Evolutionary conservation across 768 basidiomycete species (phyloP).

Genomic region (Gloeostereum incarnatum): DNA sequence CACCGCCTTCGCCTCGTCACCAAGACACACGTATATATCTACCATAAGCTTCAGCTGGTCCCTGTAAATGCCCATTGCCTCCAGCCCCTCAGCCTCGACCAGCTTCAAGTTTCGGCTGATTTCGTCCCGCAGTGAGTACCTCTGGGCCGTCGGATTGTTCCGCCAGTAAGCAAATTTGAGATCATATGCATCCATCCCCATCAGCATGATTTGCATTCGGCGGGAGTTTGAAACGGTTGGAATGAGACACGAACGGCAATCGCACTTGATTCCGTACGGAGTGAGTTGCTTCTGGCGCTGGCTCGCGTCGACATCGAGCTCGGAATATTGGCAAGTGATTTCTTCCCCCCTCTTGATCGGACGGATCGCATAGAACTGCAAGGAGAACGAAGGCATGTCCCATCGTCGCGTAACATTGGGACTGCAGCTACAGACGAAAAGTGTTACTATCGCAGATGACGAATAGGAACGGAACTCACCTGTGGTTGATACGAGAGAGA

Average conservation of each 20-base stretch:
- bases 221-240: no score
- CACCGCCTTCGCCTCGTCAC: no score
- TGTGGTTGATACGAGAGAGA: constrained; percentile 5
- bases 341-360: background rate
- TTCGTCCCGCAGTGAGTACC: no score
- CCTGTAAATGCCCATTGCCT: no score
- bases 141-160: no score
- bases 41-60: no score
- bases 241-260: background rate
- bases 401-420: constrained; percentile 2
- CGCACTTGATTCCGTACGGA: background rate
- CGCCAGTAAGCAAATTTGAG: no score
- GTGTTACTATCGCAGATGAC: background rate
- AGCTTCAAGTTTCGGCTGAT: no score
- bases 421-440: constrained; percentile 1
- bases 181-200: no score
- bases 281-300: background rate
- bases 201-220: no score
- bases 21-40: no score
- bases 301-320: background rate
- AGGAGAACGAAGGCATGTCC: constrained; percentile 1
- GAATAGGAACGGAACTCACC: constrained; percentile 1
- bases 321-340: constrained; percentile 2
- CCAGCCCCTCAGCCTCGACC: no score
- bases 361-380: constrained; percentile 2